These are phyloP conservation scores for Teunomyces pallodes DNA, from an alignment of 805 yeast species.

Conservation along the genomic window DNA sequence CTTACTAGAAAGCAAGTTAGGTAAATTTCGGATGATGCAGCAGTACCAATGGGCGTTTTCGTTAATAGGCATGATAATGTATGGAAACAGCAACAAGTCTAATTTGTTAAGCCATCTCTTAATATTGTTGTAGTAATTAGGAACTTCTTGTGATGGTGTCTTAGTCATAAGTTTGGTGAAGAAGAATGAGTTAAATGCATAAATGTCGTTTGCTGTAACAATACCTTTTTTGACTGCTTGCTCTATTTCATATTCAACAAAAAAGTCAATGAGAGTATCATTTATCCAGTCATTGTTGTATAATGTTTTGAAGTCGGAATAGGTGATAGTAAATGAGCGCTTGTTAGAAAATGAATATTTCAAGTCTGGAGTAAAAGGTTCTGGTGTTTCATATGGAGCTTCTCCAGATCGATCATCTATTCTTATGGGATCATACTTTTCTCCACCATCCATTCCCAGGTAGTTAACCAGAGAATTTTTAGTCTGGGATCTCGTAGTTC, in stretches of 20 bases:
- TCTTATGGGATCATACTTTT: neutral
- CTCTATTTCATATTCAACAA: constrained; percentile 58
- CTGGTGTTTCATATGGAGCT: constrained; percentile 25
- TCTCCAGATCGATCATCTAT: neutral
- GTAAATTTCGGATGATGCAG: constrained; percentile 61
- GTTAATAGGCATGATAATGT: constrained; percentile 77
- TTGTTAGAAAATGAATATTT: constrained; percentile 53
- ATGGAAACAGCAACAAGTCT: constrained; percentile 54
- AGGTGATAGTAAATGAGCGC: constrained; percentile 53
- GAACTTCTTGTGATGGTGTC: constrained; percentile 14
- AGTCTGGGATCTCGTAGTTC: constrained; percentile 8
- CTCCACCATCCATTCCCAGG: neutral
- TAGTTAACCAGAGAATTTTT: neutral
- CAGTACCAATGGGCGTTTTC: constrained; percentile 86
- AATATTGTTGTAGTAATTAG: constrained; percentile 57
- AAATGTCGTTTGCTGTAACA: constrained; percentile 39
- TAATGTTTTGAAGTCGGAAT: constrained; percentile 75
- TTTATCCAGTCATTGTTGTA: constrained; percentile 85
- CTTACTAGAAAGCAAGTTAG: constrained; percentile 19
- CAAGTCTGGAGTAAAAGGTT: constrained; percentile 45
- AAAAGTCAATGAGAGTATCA: constrained; percentile 85
- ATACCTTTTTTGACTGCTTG: constrained; percentile 20
- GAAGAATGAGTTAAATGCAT: constrained; percentile 80
- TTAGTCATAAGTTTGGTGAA: constrained; percentile 57
- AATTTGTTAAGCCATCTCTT: constrained; percentile 76